phyloP scores from a whole-genome alignment of 2,329 filamentous ascomycete species.

The Incumbomyces delicatus region DNA sequence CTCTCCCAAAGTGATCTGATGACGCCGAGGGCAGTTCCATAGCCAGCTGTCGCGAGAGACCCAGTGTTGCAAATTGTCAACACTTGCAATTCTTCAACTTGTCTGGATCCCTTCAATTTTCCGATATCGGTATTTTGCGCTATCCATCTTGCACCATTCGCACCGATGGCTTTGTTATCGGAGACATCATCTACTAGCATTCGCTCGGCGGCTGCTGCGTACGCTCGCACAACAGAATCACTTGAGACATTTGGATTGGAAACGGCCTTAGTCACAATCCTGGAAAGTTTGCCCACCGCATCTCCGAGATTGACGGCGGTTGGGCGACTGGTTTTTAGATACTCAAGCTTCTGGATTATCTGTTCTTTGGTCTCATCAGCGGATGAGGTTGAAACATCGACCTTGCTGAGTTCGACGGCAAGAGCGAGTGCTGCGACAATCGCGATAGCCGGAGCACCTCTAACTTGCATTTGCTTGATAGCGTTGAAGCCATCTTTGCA shows the following conservation, averaged over 20 bases:
- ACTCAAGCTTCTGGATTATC: conserved; percentile 69
- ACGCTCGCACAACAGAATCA: conserved; percentile 53
- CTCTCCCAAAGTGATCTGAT: conserved; percentile 69
- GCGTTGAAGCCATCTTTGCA: conserved; percentile 55
- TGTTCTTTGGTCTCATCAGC: conserved; percentile 56
- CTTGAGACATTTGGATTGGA: conserved; percentile 26
- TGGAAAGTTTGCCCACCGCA: conserved; percentile 71
- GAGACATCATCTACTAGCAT: conserved; percentile 80
- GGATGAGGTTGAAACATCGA: conserved; percentile 34
- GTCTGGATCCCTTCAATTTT: conserved; percentile 30
- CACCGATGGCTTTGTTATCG: conserved; percentile 79
- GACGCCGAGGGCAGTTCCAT: conserved; percentile 89
- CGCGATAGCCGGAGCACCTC: conserved; percentile 85
- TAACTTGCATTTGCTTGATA: conserved; percentile 55
- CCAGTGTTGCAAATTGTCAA: conserved; percentile 97
- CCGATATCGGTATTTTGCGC: conserved; percentile 44
- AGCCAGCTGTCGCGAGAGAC: conserved; percentile 92
- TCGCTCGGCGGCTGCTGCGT: conserved; percentile 69
- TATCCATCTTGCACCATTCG: conserved; percentile 76
- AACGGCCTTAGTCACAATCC: conserved; percentile 42
- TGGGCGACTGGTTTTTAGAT: conserved; percentile 77
- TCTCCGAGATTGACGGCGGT: conserved; percentile 93
- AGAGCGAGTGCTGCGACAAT: conserved; percentile 90
- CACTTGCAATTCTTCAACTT: conserved; percentile 55
- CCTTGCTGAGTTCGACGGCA: conserved; percentile 65